phyloP scores from a whole-genome alignment of 2,329 filamentous ascomycete species.

The Pseudogymnoascus sp. region DNA sequence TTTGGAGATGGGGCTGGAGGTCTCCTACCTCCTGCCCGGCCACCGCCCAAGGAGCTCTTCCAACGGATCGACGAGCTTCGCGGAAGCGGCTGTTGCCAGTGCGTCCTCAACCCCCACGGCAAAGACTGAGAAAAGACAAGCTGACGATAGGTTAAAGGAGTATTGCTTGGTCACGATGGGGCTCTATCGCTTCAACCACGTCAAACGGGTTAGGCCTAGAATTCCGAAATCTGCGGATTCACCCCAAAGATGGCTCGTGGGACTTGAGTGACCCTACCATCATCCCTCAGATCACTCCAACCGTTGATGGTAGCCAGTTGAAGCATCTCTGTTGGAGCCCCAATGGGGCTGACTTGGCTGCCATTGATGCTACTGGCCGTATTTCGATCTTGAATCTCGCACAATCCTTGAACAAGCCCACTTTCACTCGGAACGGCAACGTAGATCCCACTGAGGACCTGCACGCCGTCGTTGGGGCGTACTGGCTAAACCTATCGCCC shows the following conservation, averaged over 20 bases:
- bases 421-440: slow-evolving; percentile 51
- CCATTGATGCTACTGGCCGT: slow-evolving; percentile 71
- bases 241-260: slow-evolving; percentile 65
- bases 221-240: slow-evolving; percentile 63
- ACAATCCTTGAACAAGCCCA: slow-evolving; percentile 65
- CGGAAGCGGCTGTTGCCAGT: slow-evolving; percentile 73
- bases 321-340: slow-evolving; percentile 77
- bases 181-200: slow-evolving; percentile 75
- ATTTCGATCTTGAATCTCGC: slow-evolving; percentile 66
- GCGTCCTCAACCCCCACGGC: slow-evolving; percentile 31
- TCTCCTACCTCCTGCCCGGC: slow-evolving; percentile 44
- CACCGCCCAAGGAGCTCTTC: slow-evolving; percentile 58
- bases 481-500: slow-evolving; percentile 58
- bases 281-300: slow-evolving; percentile 51
- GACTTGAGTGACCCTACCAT: slow-evolving; percentile 63
- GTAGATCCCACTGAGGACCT: slow-evolving; percentile 67
- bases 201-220: slow-evolving; percentile 62
- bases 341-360: slow-evolving; percentile 68
- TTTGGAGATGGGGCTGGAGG: slow-evolving; percentile 61
- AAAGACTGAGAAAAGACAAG: background rate
- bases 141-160: slow-evolving; percentile 42
- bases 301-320: slow-evolving; percentile 57
- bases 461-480: slow-evolving; percentile 70
- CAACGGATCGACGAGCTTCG: slow-evolving; percentile 71
- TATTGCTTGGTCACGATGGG: slow-evolving; percentile 80